These are phyloP conservation scores for Fusarium proliferatum DNA, from an alignment of 2,329 filamentous ascomycete species.

Conservation along the genomic window DNA sequence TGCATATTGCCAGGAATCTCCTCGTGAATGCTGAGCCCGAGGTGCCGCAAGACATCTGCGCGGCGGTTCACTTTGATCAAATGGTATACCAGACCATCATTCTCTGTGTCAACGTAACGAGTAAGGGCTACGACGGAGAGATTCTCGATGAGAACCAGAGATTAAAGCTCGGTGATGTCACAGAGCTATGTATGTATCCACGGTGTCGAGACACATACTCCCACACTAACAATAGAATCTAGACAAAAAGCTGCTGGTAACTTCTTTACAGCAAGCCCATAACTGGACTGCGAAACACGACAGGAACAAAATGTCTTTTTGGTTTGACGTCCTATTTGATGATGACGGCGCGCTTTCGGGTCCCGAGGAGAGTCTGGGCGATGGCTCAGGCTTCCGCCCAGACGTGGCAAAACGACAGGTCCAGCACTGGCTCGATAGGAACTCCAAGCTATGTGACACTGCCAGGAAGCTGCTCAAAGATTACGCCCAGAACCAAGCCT, in stretches of 20 bases:
- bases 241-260: conserved; percentile 76
- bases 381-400: conserved; percentile 64
- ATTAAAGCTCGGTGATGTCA: conserved; percentile 69
- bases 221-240: neutral
- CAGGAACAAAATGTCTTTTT: conserved; percentile 76
- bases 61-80: conserved; percentile 72
- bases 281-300: conserved; percentile 78
- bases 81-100: conserved; percentile 74
- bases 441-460: conserved; percentile 67
- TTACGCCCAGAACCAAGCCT: conserved; percentile 62
- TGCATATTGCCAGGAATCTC: conserved; percentile 74
- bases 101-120: conserved; percentile 73
- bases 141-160: conserved; percentile 68
- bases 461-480: conserved; percentile 65
- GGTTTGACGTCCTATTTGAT: conserved; percentile 74
- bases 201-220: neutral
- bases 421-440: conserved; percentile 71
- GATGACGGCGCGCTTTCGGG: conserved; percentile 61
- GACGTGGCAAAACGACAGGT: conserved; percentile 70
- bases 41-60: conserved; percentile 73
- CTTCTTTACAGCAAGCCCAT: conserved; percentile 73
- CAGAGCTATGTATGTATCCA: conserved; percentile 69
- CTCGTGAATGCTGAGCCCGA: conserved; percentile 73
- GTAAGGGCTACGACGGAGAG: conserved; percentile 74
- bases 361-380: conserved; percentile 63